Base-by-base conservation (phyloP, 208 protist species). In the Acanthamoeba culbertsoni region DNA sequence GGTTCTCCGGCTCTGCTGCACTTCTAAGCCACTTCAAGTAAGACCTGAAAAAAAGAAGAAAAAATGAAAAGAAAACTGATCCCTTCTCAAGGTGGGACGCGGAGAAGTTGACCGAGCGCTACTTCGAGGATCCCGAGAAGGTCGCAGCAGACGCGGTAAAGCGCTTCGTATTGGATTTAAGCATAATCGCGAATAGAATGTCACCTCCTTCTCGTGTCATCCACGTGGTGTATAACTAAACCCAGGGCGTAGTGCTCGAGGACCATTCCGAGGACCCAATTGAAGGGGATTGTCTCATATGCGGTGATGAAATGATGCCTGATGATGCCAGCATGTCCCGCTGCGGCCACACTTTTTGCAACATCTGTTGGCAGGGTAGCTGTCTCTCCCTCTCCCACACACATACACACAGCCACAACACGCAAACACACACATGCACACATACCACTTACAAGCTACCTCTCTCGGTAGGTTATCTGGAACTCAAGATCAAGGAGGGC, bases 91-190 rank as follows among this genome's bases (percentile, higher is more conserved):
- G 79, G 79, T 88, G 79, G 79, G 79, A 88, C 28, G 79, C 53
- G 5, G 79, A 88, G 16, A 88, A 62, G n/a, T 46, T 88, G 1
- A 88, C 79, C 12, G 79, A 88, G 48, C 45, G 53, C 35, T 88
- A 88, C 53, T 88, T 88, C 33, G 79, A 88, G 28, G 79, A 88
- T 31, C 79, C 79, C 31, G 79, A 88, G 31, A 88, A 88, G n/a
- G 53, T 88, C 18, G 46, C 79, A 4, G 33, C 45, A 3, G 42
- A 40, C 2, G 53, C 23, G n/a, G 79, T 88, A 37, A 2, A 46
- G n/a, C 10, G 20, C n/a, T 14, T 31, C 5, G 46, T 23, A 48
- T 42, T 84, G 31, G 8, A 53, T 55, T 8, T 53, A 31, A 35
- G 14, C 37, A n/a, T n/a, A n/a, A n/a, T n/a, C n/a, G n/a, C n/a